Base-by-base conservation (phyloP, 805 yeast species). In the Lipomyces anomalus region DNA sequence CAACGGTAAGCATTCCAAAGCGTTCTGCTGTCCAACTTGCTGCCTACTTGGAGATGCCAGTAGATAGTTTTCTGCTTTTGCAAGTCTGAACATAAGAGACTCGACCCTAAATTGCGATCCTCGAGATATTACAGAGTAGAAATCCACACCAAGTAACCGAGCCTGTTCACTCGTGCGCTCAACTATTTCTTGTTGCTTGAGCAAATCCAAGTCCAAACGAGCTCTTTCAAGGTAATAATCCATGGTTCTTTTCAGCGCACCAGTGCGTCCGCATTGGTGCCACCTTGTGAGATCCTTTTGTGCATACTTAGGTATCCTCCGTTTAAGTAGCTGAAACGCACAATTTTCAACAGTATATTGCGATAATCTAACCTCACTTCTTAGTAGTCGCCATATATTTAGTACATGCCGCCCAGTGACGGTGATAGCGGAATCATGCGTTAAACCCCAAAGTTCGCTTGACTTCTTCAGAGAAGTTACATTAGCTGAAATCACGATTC, bases 71-170 rank as follows among this genome's bases (percentile, higher is more conserved):
- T 88, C 95, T 2, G 79, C 69, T 56, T 87, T 86, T 22, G 92
- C 76, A 17, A 92, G 64, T 43, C 98, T 66, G 2, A 78, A 65
- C 53, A 92, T 65, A 32, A 89, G 72, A 1, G 97, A 84, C 60
- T 92, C 98, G 2, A 92, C 96, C 60, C 86, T 89, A 61, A 73
- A 92, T 60, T 92, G 98, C 0, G 97, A 90, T 0, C 98, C 98
- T 47, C 98, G 64, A 42, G 85, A 83, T 48, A 84, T 78, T 6
- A 88, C 86, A 2, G 97, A 86, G 59, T 80, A 75, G 61, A 88
- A 92, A 57, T 92, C 97, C 22, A 92, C 78, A 0, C 98, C 98
- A 20, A 88, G 73, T 26, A 92, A 63, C 38, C 95, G 69, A 0
- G 96, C 85, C 62, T 85, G 84, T 55, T 89, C 97, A 11, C 82